These are phyloP conservation scores for Fomitopsis palustris DNA, from an alignment of 1,284 basidiomycete species.

Conservation along the genomic window DNA sequence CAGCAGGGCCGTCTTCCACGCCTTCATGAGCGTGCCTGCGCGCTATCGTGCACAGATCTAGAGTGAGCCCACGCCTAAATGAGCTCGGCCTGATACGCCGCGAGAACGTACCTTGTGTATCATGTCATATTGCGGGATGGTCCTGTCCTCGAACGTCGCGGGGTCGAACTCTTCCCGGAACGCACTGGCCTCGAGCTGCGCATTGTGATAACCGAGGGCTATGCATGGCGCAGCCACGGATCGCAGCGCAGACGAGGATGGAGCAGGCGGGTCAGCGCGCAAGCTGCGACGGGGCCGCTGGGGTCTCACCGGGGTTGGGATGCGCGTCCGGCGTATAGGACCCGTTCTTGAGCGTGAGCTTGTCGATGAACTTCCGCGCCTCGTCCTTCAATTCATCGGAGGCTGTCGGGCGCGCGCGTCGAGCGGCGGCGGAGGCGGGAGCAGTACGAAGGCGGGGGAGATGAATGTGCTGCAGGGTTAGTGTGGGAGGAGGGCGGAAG, in stretches of 20 bases:
- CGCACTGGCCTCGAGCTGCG: constrained; percentile 86
- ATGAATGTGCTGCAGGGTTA: background rate
- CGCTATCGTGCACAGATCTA: constrained; percentile 40
- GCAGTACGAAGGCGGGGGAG: background rate
- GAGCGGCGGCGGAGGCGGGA: constrained; percentile 1
- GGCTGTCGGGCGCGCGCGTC: constrained; percentile 39
- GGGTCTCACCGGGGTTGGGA: constrained; percentile 81
- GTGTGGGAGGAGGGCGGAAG: background rate
- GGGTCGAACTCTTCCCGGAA: constrained; percentile 86
- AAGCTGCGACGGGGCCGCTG: background rate
- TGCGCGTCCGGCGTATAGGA: constrained; percentile 86
- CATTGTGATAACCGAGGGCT: constrained; percentile 85
- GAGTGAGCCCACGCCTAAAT: constrained; percentile 5
- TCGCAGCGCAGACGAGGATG: background rate
- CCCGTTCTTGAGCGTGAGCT: constrained; percentile 75
- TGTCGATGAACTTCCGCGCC: constrained; percentile 76
- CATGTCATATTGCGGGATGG: constrained; percentile 71
- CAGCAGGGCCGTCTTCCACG: constrained; percentile 72
- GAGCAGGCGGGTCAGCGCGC: background rate
- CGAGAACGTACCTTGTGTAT: constrained; percentile 68
- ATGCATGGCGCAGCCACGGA: background rate
- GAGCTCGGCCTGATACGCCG: constrained; percentile 6
- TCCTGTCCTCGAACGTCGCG: constrained; percentile 74
- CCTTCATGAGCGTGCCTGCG: constrained; percentile 69
- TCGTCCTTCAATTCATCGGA: constrained; percentile 64